phyloP scores from a whole-genome alignment of 2,329 filamentous ascomycete genomes.

The Calonectria ilicicola region DNA sequence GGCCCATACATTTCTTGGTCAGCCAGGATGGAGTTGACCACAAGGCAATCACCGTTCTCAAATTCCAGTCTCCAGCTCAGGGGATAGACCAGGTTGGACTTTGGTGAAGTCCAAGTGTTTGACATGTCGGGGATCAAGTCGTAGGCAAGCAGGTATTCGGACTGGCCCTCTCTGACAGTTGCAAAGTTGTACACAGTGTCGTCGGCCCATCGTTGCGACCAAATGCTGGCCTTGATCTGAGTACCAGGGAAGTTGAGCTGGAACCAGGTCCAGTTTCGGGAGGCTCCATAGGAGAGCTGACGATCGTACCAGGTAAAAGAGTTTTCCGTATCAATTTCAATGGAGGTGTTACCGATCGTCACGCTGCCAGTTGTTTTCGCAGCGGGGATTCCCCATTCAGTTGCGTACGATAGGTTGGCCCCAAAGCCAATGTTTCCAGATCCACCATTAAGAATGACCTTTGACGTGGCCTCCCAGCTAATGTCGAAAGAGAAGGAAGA shows the following conservation, averaged over 20 bases:
- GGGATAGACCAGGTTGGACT: background rate
- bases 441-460: background rate
- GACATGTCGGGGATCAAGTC: background rate
- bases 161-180: background rate
- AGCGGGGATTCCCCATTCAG: constrained; percentile 11
- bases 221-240: constrained; percentile 12
- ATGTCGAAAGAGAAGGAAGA: constrained; percentile 2
- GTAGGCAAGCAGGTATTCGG: background rate
- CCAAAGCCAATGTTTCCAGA: constrained; percentile 1
- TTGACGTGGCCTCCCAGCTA: background rate
- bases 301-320: constrained; percentile 21
- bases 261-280: constrained; percentile 18
- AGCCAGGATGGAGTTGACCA: background rate
- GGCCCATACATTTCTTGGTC: constrained; percentile 19
- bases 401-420: background rate
- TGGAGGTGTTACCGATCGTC: background rate
- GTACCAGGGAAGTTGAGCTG: constrained; percentile 7
- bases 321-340: background rate
- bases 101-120: constrained; percentile 5
- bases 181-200: background rate
- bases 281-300: background rate
- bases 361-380: constrained; percentile 2
- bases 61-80: constrained; percentile 9
- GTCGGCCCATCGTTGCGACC: background rate
- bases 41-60: constrained; percentile 11